Percentiles rank a stretch among this genome's conserved stretches.
These are phyloP conservation scores for Tylopilus microsporus DNA, from an alignment of 1,284 basidiomycete genomes.

Conservation along the genomic window DNA sequence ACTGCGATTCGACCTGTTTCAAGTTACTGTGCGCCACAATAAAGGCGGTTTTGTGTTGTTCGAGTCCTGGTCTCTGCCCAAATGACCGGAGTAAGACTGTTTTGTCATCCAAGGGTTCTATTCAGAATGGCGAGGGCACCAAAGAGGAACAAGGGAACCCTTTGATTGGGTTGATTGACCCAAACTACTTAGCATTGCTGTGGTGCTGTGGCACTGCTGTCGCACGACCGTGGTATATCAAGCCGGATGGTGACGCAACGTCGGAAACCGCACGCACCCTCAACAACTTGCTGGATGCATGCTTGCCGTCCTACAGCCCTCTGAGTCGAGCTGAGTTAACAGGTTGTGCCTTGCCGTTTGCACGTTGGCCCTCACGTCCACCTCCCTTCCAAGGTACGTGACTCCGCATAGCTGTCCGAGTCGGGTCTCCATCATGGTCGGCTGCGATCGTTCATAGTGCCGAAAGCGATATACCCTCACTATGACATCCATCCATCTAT, in stretches of 20 bases:
- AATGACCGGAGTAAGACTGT: constrained; percentile 7
- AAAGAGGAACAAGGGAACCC: not conserved
- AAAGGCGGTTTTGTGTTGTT: not conserved
- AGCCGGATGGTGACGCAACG: constrained; percentile 8
- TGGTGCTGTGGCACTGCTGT: not conserved
- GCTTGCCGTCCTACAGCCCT: constrained; percentile 5
- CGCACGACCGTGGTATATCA: not conserved
- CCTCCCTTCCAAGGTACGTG: constrained; percentile 6
- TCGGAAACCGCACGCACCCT: not conserved
- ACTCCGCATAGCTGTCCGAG: not conserved
- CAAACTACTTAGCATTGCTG: not conserved
- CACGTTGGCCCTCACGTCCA: constrained; percentile 7
- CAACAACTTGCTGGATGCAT: not conserved
- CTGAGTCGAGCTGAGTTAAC: not conserved
- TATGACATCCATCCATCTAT: constrained; percentile 45
- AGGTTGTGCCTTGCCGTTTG: not conserved
- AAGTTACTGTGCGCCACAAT: not conserved
- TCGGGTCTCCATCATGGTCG: not conserved
- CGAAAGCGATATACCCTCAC: constrained; percentile 11
- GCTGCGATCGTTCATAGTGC: not conserved
- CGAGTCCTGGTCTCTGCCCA: not conserved
- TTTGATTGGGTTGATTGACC: not conserved
- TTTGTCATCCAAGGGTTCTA: not conserved
- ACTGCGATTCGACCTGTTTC: not conserved
- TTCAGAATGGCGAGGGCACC: not conserved